Evolutionary conservation across 1,284 basidiomycete genomes (phyloP), one percentile per base, ranked within the genome.

Genomic region (Earliella scabrosa): DNA sequence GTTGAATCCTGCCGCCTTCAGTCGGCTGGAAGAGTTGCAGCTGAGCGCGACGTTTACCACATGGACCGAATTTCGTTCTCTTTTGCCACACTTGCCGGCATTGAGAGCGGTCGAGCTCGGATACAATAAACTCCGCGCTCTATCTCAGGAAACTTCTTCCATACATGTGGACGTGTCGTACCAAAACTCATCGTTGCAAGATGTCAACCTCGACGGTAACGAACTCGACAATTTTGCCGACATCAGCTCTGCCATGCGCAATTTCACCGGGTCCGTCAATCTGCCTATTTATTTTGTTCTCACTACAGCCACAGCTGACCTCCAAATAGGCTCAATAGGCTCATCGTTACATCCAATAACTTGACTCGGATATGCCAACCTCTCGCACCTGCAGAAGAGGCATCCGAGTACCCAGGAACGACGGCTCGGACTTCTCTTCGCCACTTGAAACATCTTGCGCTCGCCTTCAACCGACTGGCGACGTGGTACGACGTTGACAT

Each of bases 181-280:
- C 11, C 43, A 47, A 10, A 46, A 75, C 18, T 69, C 71, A 3
- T 63, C 68, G 38, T 64, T 94, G 34, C 71, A 77, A 47, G 75
- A 76, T 24, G 72, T 97, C 56, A 95, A 94, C 68, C 75, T 97
- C 29, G 91, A 93, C 64, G 81, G 78, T 41, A 97, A 97, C 74
- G 56, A 71, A 10, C 77, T 93, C 29, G 65, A 66, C 2, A 75
- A 83, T 58, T 95, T 92, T 91, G 60, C 66, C 26, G 74, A 81
- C 45, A 71, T 86, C 1, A 80, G 77, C 52, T 52, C 69, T 21
- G 77, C 82, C 5, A 66, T 93, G 24, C 62, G 62, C 18, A 60
- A 69, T 18, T 81, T 90, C 51, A 68, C 79, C 16, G 71, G 64
- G 89, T 90, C 73, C 61, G 81, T 75, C 20, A 20, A 16, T 10